Percentiles rank a stretch among this genome's conserved stretches.
Conservation (phyloP, 2,329 filamentous ascomycete genomes). For the Cytospora paraplurivora region DNA sequence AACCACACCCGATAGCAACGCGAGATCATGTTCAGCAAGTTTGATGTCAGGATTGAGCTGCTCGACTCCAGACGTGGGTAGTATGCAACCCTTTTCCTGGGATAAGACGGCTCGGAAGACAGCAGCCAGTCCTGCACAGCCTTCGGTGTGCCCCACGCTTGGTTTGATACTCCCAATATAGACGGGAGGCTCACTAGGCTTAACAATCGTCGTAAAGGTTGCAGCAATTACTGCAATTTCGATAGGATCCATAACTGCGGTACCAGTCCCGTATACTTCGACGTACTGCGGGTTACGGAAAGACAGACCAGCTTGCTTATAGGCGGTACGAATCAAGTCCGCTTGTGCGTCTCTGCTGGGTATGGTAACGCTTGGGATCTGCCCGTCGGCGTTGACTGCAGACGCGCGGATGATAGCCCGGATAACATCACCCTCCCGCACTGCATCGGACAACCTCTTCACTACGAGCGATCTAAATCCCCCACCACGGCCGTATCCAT, state of each 20-base stretch:
- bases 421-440: slow-evolving; percentile 49
- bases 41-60: slow-evolving; percentile 52
- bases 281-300: neutral
- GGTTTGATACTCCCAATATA: slow-evolving; percentile 43
- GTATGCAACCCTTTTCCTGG: slow-evolving; percentile 52
- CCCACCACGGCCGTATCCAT: slow-evolving; percentile 56
- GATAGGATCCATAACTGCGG: slow-evolving; percentile 44
- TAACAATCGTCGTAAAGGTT: slow-evolving; percentile 38
- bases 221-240: slow-evolving; percentile 45
- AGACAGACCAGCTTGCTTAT: slow-evolving; percentile 35
- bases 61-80: slow-evolving; percentile 53
- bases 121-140: slow-evolving; percentile 50
- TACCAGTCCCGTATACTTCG: slow-evolving; percentile 12
- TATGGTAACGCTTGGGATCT: slow-evolving; percentile 42
- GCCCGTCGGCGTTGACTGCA: slow-evolving; percentile 47
- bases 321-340: slow-evolving; percentile 38
- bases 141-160: slow-evolving; percentile 53
- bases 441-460: slow-evolving; percentile 49
- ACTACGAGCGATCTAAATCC: slow-evolving; percentile 48
- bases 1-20: slow-evolving; percentile 40
- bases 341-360: slow-evolving; percentile 42
- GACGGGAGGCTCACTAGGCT: slow-evolving; percentile 34
- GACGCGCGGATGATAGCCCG: slow-evolving; percentile 44
- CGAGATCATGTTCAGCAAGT: slow-evolving; percentile 52
- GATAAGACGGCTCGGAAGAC: slow-evolving; percentile 55